Evolutionary conservation across 768 basidiomycete species (phyloP).

Genomic region (Termitomyces sp.): DNA sequence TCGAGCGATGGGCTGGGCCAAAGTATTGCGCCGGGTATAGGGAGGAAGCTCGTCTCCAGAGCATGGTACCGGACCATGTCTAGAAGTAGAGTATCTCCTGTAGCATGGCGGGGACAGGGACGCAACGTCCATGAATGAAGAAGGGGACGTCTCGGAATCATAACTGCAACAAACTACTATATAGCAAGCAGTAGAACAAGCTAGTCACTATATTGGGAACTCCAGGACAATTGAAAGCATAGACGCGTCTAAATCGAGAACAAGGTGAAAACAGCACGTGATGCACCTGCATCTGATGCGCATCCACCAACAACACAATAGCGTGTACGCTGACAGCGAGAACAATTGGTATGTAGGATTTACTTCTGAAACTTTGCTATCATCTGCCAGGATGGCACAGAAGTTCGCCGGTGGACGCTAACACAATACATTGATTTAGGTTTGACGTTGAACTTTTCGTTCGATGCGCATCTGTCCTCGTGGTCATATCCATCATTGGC

Average conservation of each 20-base stretch:
- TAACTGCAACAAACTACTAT: slow-evolving; percentile 8
- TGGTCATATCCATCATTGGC: background rate
- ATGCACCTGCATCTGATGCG: background rate
- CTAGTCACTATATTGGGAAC: slow-evolving; percentile 15
- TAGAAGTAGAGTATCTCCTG: slow-evolving; percentile 39
- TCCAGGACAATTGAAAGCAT: slow-evolving; percentile 18
- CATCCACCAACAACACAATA: slow-evolving; percentile 2
- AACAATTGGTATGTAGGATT: slow-evolving; percentile 1
- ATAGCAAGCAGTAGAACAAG: slow-evolving; percentile 24
- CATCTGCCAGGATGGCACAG: background rate
- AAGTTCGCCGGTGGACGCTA: background rate
- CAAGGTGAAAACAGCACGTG: slow-evolving; percentile 12
- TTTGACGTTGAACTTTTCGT: background rate
- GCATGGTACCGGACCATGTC: slow-evolving; percentile 45
- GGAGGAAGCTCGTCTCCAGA: slow-evolving; percentile 42
- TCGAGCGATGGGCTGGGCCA: slow-evolving; percentile 31
- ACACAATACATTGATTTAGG: background rate
- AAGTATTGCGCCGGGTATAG: slow-evolving; percentile 44
- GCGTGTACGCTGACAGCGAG: background rate
- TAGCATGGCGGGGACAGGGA: slow-evolving; percentile 48
- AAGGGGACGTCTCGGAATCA: background rate
- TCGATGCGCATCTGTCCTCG: background rate
- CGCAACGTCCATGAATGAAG: slow-evolving; percentile 36
- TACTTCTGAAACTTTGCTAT: background rate
- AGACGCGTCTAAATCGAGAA: slow-evolving; percentile 12